phyloP scores from a whole-genome alignment of 1,284 basidiomycete species.

The Leccinum subfulvum region DNA sequence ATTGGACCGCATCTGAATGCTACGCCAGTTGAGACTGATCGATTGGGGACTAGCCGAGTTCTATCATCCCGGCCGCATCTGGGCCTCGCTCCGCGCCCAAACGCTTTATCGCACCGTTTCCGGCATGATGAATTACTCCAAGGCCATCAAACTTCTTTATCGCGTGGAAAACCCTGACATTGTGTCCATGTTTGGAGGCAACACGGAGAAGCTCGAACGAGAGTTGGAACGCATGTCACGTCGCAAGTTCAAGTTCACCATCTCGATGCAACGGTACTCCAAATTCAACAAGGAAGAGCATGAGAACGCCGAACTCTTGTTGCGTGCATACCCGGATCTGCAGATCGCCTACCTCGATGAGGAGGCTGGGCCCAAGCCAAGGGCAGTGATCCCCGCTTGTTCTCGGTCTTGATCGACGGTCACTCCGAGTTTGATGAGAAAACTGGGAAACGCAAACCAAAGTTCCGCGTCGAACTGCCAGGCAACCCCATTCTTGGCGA shows the following conservation, averaged over 20 bases:
- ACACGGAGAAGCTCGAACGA: constrained; percentile 94
- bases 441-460: constrained; percentile 90
- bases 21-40: constrained; percentile 69
- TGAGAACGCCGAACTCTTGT: constrained; percentile 97
- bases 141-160: constrained; percentile 98
- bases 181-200: constrained; percentile 94
- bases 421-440: constrained; percentile 94
- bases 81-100: constrained; percentile 98
- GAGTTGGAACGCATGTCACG: constrained; percentile 97
- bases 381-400: constrained; percentile 88
- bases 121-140: constrained; percentile 99
- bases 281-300: constrained; percentile 99
- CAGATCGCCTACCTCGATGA: constrained; percentile 99
- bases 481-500: constrained; percentile 99
- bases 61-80: constrained; percentile 92
- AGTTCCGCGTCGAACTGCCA: constrained; percentile 97
- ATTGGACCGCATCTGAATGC: not conserved
- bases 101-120: constrained; percentile 99
- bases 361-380: constrained; percentile 74
- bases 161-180: constrained; percentile 99
- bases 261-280: constrained; percentile 99
- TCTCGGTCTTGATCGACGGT: constrained; percentile 94
- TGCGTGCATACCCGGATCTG: constrained; percentile 96
- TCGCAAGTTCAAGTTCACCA: constrained; percentile 98
- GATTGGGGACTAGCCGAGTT: constrained; percentile 95